Evolutionary conservation across 345 rosid species (phyloP).

Genomic region (Euphorbia tirucalli): DNA sequence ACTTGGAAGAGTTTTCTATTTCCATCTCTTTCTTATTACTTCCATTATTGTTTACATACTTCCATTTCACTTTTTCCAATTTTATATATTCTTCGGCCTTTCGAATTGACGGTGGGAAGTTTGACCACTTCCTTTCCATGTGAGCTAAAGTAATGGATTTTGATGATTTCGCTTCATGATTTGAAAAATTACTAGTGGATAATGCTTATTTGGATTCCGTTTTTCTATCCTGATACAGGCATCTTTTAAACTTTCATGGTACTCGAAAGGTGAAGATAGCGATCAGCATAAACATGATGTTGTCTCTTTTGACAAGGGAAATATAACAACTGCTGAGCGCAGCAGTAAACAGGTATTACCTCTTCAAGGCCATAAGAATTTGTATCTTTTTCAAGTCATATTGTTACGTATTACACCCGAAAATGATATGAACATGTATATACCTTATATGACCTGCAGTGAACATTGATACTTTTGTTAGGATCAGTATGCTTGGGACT

Average conservation of each 20-base stretch:
- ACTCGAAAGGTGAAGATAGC: constrained; percentile 74
- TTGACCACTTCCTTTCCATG: not conserved
- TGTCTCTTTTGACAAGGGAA: constrained; percentile 93
- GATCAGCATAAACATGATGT: constrained; percentile 94
- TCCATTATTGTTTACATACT: not conserved
- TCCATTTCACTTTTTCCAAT: not conserved
- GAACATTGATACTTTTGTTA: not conserved
- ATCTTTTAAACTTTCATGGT: constrained; percentile 95
- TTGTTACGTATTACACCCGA: not conserved
- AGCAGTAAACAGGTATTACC: constrained; percentile 82
- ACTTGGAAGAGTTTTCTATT: not conserved
- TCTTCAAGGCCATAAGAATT: constrained; percentile 7
- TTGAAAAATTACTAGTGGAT: constrained; percentile 7
- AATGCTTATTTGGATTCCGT: constrained; percentile 13
- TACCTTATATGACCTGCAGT: not conserved
- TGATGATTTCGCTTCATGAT: not conserved
- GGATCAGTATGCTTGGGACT: constrained; percentile 15
- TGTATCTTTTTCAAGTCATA: not conserved
- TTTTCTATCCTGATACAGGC: constrained; percentile 56
- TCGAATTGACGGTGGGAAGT: not conserved
- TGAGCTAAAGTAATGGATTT: not conserved
- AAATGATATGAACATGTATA: not conserved
- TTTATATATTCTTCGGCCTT: not conserved
- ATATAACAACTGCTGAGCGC: constrained; percentile 86
- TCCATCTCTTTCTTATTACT: not conserved